A percentile compares a stretch with the other conserved stretches of the same genome.
Evolutionary conservation across 495 filamentous ascomycete genomes (phyloP).

Genomic region (Lichina pygmaea): DNA sequence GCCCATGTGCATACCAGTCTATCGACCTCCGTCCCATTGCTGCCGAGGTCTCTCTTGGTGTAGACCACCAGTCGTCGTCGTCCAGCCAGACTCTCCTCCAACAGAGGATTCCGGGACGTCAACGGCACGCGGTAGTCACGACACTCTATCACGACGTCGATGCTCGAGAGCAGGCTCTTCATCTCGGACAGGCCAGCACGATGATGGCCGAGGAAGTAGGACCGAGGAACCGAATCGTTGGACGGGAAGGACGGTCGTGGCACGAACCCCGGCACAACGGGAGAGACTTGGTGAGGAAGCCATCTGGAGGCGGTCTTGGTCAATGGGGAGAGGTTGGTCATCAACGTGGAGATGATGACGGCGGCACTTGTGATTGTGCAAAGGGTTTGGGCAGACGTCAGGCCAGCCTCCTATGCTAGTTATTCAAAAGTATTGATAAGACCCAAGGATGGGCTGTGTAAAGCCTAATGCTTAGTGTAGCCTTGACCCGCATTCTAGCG

Average conservation of each 20-base stretch:
- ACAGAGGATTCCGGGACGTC: conserved; percentile 70
- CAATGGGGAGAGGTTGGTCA: not conserved
- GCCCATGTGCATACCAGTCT: conserved; percentile 7
- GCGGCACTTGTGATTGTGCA: too few species aligned
- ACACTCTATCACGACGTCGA: conserved; percentile 82
- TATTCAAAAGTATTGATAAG: too few species aligned
- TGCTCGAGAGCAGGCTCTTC: conserved; percentile 51
- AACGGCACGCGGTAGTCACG: conserved; percentile 79
- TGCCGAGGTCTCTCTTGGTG: conserved; percentile 64
- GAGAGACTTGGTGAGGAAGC: not conserved
- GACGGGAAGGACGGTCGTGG: conserved; percentile 46
- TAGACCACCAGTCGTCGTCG: conserved; percentile 61
- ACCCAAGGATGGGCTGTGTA: too few species aligned
- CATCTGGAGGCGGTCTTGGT: not conserved
- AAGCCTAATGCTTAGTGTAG: too few species aligned
- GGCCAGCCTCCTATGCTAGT: too few species aligned
- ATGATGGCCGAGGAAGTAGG: conserved; percentile 97
- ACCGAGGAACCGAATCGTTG: conserved; percentile 47
- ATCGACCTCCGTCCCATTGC: conserved; percentile 9
- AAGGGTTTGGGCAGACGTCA: too few species aligned
- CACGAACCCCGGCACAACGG: conserved; percentile 24
- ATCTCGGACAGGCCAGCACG: conserved; percentile 58
- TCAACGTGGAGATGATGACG: too few species aligned
- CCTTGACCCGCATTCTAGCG: too few species aligned
- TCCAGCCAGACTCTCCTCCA: conserved; percentile 47